Base-by-base conservation (phyloP, 169 alveolate genomes). In the Eimeria falciformis region DNA sequence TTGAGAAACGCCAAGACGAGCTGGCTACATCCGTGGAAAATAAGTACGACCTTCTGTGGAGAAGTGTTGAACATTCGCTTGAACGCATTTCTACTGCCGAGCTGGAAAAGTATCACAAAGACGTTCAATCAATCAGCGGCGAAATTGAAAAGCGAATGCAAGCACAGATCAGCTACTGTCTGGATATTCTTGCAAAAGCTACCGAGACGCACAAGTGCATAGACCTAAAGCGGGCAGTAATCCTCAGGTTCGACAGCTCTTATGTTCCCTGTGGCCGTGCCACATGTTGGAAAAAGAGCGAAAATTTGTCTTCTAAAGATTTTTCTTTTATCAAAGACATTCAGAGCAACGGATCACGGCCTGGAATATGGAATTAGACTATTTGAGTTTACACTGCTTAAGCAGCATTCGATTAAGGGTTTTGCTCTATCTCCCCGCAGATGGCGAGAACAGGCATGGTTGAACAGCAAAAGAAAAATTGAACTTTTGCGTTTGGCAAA, bases 361-460 rank as follows among this genome's bases (percentile, higher is more conserved):
- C n/a, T n/a, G n/a, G n/a, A n/a, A n/a, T n/a, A n/a, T n/a, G n/a
- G n/a, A n/a, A n/a, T n/a, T n/a, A n/a, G n/a, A n/a, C n/a, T n/a
- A n/a, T n/a, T n/a, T n/a, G n/a, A n/a, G n/a, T n/a, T n/a, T n/a
- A n/a, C n/a, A n/a, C n/a, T n/a, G n/a, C n/a, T n/a, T n/a, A n/a
- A n/a, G n/a, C n/a, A n/a, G n/a, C n/a, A n/a, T n/a, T n/a, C n/a
- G n/a, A n/a, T n/a, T n/a, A n/a, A n/a, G n/a, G n/a, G n/a, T n/a
- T n/a, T n/a, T n/a, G n/a, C n/a, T n/a, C n/a, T n/a, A n/a, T n/a
- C n/a, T n/a, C n/a, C n/a, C 46, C 69, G 37, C 89, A 55, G 89
- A 33, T 81, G 89, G 89, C 50, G 89, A 45, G 89, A 81, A 37
- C 77, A 50, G 9, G 75, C 89, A 43, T 81, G 89, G 89, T 17